Conservation (phyloP, 345 rosid genomes). For the Sonneratia caseolaris region DNA sequence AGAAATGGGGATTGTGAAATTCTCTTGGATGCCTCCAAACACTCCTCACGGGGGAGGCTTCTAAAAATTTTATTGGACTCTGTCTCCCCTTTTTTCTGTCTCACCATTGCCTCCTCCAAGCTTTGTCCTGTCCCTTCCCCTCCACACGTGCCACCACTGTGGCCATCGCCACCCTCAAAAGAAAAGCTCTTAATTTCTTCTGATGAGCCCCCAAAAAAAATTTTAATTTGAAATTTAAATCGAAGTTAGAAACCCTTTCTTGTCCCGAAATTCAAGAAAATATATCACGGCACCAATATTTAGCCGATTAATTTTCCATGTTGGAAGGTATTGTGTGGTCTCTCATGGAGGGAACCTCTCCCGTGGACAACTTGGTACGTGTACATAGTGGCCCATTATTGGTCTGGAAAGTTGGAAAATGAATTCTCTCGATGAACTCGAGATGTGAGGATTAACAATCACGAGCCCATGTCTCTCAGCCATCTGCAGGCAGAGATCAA, state of each 20-base stretch:
- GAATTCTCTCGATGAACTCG: too few species aligned
- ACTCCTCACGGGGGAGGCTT: constrained; percentile 46
- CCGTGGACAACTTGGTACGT: neutral
- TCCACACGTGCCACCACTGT: constrained; percentile 26
- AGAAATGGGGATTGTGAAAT: neutral
- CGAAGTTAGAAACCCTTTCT: neutral
- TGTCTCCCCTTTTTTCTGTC: neutral
- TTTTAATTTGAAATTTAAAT: neutral
- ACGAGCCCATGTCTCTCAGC: too few species aligned
- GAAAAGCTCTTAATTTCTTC: neutral
- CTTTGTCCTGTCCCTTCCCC: constrained; percentile 25
- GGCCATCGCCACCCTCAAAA: neutral
- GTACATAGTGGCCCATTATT: too few species aligned
- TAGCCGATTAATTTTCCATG: neutral
- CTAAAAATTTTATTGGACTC: neutral
- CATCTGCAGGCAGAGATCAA: too few species aligned
- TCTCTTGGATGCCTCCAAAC: constrained; percentile 40
- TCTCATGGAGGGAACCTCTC: neutral
- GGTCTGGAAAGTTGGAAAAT: too few species aligned
- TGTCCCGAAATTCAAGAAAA: neutral
- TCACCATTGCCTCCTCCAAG: constrained; percentile 9
- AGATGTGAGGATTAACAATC: too few species aligned
- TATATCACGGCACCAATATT: neutral
- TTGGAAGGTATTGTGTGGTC: neutral
- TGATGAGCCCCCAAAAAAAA: neutral